Percentiles rank a stretch among this genome's conserved stretches.
These are phyloP conservation scores for Metschnikowia santaceciliae DNA, from an alignment of 805 yeast species.

Conservation along the genomic window DNA sequence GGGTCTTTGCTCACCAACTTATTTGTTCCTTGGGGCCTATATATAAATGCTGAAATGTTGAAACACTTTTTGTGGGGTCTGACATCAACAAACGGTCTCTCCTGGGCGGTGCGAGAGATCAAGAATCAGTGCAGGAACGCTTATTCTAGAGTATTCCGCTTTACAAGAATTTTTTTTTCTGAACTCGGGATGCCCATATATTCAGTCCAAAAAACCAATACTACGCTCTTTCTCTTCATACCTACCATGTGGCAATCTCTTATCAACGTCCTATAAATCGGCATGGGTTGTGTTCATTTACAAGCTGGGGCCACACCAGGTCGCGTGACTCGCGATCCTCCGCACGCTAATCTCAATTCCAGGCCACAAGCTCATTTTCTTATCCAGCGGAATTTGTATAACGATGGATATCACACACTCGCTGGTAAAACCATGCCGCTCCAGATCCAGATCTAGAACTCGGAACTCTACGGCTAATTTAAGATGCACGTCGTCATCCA, in stretches of 20 bases:
- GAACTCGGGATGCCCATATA: background rate
- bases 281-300: background rate
- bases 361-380: background rate
- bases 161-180: background rate
- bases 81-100: background rate
- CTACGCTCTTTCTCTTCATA: background rate
- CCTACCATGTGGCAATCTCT: too few species aligned
- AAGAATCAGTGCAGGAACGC: background rate
- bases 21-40: background rate
- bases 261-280: background rate
- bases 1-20: background rate
- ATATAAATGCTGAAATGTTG: background rate
- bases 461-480: slow-evolving; percentile 33
- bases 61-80: background rate
- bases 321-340: slow-evolving; percentile 4
- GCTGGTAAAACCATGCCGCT: slow-evolving; percentile 24
- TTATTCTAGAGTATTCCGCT: background rate
- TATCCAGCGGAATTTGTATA: background rate
- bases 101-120: background rate
- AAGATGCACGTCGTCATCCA: slow-evolving; percentile 31
- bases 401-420: slow-evolving; percentile 17
- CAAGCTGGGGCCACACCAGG: background rate
- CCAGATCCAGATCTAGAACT: slow-evolving; percentile 36
- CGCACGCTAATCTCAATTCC: background rate
- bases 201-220: background rate